Conservation (phyloP, 2,329 filamentous ascomycete species). For the Diplocarpon rosae region DNA sequence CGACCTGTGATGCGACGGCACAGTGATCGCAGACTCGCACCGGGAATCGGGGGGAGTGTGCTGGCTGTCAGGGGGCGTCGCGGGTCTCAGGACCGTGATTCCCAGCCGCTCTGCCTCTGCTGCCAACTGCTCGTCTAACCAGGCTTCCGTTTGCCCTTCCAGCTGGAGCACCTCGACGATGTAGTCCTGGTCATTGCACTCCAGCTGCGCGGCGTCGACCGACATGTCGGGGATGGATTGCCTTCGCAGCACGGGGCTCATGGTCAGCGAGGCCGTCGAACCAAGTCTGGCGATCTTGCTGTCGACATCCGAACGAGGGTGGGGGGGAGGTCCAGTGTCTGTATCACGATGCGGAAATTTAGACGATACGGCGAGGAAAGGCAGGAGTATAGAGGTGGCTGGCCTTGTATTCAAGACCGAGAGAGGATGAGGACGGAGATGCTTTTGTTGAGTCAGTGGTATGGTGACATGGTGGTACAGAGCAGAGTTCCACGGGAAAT, state of each 20-base stretch:
- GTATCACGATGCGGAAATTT: too few relatives aligned
- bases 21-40: constrained; percentile 19
- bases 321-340: not conserved
- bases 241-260: constrained; percentile 15
- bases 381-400: too few relatives aligned
- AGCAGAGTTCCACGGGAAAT: too few relatives aligned
- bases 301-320: constrained; percentile 11
- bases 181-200: constrained; percentile 23
- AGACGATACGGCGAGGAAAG: too few relatives aligned
- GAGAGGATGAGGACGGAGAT: too few relatives aligned
- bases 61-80: constrained; percentile 7
- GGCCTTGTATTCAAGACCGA: too few relatives aligned
- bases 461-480: too few relatives aligned
- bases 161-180: constrained; percentile 24
- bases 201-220: constrained; percentile 7
- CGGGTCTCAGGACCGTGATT: constrained; percentile 18
- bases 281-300: constrained; percentile 5
- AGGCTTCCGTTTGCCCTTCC: constrained; percentile 19
- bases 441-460: too few relatives aligned
- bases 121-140: constrained; percentile 18
- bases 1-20: constrained; percentile 19
- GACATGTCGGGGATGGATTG: constrained; percentile 19
- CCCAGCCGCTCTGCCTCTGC: constrained; percentile 23
- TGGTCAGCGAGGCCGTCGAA: constrained; percentile 11
- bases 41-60: constrained; percentile 12